These are phyloP conservation scores for Arabis alpina DNA, from an alignment of 345 rosid species.

Conservation along the genomic window DNA sequence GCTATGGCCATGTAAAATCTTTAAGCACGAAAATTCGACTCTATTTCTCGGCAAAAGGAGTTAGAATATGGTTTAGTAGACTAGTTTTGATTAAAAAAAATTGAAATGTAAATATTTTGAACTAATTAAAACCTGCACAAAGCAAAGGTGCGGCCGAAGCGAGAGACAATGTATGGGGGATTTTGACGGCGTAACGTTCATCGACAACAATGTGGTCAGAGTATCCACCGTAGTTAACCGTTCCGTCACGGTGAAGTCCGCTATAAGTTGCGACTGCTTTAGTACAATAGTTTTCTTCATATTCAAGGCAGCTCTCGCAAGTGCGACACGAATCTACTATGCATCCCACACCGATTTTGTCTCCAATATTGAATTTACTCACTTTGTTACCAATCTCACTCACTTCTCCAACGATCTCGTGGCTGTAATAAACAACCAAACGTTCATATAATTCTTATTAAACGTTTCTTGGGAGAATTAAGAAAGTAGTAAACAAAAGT, in stretches of 20 bases:
- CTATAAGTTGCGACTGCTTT: constrained; percentile 48
- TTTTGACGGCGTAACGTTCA: constrained; percentile 52
- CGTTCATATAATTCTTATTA: constrained; percentile 1
- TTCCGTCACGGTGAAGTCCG: constrained; percentile 48
- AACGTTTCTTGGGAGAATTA: background rate
- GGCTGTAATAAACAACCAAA: constrained; percentile 44
- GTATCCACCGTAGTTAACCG: constrained; percentile 62
- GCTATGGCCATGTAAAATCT: too few species aligned
- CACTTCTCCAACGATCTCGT: constrained; percentile 73
- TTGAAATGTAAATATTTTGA: too few species aligned
- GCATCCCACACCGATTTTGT: constrained; percentile 64
- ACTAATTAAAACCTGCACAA: constrained; percentile 50
- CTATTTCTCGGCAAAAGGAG: too few species aligned
- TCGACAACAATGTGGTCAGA: constrained; percentile 61
- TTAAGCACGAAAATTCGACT: too few species aligned
- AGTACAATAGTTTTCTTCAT: constrained; percentile 63
- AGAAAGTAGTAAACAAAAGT: too few species aligned
- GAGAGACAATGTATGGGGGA: constrained; percentile 55
- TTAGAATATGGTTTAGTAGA: too few species aligned
- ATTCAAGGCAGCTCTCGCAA: constrained; percentile 53
- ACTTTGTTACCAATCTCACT: constrained; percentile 60
- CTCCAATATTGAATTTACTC: constrained; percentile 52
- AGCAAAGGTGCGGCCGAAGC: constrained; percentile 66
- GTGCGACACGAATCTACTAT: constrained; percentile 57
- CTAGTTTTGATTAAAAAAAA: too few species aligned